Evolutionary conservation across 345 rosid genomes (phyloP).

Genomic region (Bruguiera sexangula): DNA sequence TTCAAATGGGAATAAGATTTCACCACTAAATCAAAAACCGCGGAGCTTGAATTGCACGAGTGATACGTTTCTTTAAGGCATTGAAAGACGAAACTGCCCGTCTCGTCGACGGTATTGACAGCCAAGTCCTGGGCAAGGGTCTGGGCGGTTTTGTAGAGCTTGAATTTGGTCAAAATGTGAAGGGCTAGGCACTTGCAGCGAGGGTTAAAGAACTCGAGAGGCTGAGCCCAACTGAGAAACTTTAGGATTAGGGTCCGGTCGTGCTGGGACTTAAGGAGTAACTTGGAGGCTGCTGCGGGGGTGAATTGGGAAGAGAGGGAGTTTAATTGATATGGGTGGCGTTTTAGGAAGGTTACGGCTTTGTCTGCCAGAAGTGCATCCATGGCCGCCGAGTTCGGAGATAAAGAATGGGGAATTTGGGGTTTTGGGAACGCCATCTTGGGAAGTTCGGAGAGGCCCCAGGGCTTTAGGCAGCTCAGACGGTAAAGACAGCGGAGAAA

Average conservation of each 20-base stretch:
- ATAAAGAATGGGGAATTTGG: slow-evolving; percentile 39
- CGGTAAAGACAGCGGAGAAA: too few species aligned
- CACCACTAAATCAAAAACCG: slow-evolving; percentile 81
- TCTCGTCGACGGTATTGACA: slow-evolving; percentile 28
- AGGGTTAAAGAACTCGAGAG: slow-evolving; percentile 60
- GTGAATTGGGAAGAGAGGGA: slow-evolving; percentile 56
- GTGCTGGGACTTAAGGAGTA: slow-evolving; percentile 62
- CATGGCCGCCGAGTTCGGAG: slow-evolving; percentile 34
- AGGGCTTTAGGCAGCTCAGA: too few species aligned
- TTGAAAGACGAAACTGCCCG: slow-evolving; percentile 52
- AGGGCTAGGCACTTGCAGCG: slow-evolving; percentile 68
- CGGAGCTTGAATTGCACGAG: slow-evolving; percentile 62
- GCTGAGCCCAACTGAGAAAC: slow-evolving; percentile 66
- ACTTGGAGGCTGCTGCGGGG: slow-evolving; percentile 54
- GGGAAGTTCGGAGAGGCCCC: background rate
- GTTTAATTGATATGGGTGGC: slow-evolving; percentile 61
- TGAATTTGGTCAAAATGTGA: slow-evolving; percentile 78
- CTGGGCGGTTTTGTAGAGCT: slow-evolving; percentile 75
- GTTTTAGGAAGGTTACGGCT: slow-evolving; percentile 53
- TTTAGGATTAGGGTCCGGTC: slow-evolving; percentile 51
- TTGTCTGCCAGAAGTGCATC: slow-evolving; percentile 50
- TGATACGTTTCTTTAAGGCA: slow-evolving; percentile 61
- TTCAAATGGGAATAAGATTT: slow-evolving; percentile 64
- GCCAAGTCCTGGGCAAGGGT: slow-evolving; percentile 67
- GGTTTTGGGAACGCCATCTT: slow-evolving; percentile 45